These are phyloP conservation scores for Flaveria ramosissima DNA, from an alignment of 129 eudicot species.

Conservation along the genomic window DNA sequence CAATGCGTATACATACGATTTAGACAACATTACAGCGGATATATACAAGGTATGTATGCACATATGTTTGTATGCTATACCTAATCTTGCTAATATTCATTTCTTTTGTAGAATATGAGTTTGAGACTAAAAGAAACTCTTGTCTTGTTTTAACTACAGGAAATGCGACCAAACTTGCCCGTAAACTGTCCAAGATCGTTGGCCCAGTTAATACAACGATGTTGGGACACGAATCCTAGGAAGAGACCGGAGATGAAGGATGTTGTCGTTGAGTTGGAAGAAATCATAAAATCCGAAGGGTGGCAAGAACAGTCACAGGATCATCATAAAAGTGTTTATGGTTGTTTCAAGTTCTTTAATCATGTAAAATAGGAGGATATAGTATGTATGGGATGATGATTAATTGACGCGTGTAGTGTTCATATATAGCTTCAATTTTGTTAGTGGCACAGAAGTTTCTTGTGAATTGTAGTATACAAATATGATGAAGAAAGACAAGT, in stretches of 20 bases:
- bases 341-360: conserved; percentile 32
- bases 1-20: conserved; percentile 35
- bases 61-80: not conserved
- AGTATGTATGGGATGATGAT: too few relatives aligned
- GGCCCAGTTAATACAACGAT: conserved; percentile 41
- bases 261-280: conserved; percentile 33
- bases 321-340: not conserved
- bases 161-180: conserved; percentile 44
- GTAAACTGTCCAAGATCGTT: conserved; percentile 40
- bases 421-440: not conserved
- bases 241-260: conserved; percentile 49
- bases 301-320: conserved; percentile 16
- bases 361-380: not conserved
- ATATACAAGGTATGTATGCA: conserved; percentile 32
- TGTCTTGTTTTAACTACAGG: conserved; percentile 13
- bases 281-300: conserved; percentile 33
- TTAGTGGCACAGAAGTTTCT: too few relatives aligned
- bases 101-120: not conserved
- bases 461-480: too few relatives aligned
- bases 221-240: conserved; percentile 45
- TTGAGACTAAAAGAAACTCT: not conserved
- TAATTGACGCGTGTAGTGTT: too few relatives aligned
- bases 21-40: conserved; percentile 33
- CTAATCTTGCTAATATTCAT: not conserved
- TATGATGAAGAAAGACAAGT: too few relatives aligned